Conservation (phyloP, 495 filamentous ascomycete species). For the Glonium stellatum region DNA sequence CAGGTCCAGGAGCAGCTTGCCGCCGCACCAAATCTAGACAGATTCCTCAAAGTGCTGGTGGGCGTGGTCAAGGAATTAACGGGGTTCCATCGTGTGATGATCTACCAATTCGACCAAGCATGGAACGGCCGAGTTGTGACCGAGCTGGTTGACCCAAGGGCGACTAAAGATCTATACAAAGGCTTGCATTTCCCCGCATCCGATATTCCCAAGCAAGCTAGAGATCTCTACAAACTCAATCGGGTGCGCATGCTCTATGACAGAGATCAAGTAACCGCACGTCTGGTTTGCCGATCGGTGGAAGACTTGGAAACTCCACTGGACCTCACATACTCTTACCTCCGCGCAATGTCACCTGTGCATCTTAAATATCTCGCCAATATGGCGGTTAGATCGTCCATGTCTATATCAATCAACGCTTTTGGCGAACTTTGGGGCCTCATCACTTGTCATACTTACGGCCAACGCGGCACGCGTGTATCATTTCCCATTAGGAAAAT, state of each 20-base stretch:
- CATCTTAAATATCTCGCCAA: slow-evolving; percentile 85
- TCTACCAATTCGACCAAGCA: slow-evolving; percentile 81
- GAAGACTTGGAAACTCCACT: slow-evolving; percentile 73
- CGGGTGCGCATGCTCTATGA: slow-evolving; percentile 75
- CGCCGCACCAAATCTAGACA: slow-evolving; percentile 58
- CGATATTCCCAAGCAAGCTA: slow-evolving; percentile 82
- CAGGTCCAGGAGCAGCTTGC: slow-evolving; percentile 77
- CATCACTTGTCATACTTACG: slow-evolving; percentile 83
- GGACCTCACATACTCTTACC: slow-evolving; percentile 78
- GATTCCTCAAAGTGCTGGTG: slow-evolving; percentile 64
- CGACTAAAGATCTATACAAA: slow-evolving; percentile 82
- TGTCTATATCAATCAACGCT: slow-evolving; percentile 89
- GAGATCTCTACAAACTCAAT: slow-evolving; percentile 74
- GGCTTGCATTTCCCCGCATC: slow-evolving; percentile 86
- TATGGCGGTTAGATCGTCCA: slow-evolving; percentile 84
- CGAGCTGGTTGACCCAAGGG: slow-evolving; percentile 71
- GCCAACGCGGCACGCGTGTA: slow-evolving; percentile 71
- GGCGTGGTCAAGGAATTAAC: slow-evolving; percentile 81
- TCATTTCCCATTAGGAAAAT: slow-evolving; percentile 89
- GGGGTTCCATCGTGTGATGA: slow-evolving; percentile 87
- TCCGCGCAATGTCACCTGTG: slow-evolving; percentile 87
- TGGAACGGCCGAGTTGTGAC: slow-evolving; percentile 85
- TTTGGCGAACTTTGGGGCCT: slow-evolving; percentile 85
- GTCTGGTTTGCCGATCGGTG: slow-evolving; percentile 71
- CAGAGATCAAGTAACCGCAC: slow-evolving; percentile 64